These are phyloP conservation scores for Lophium mytilinum DNA, from an alignment of 495 filamentous ascomycete genomes.

Conservation along the genomic window DNA sequence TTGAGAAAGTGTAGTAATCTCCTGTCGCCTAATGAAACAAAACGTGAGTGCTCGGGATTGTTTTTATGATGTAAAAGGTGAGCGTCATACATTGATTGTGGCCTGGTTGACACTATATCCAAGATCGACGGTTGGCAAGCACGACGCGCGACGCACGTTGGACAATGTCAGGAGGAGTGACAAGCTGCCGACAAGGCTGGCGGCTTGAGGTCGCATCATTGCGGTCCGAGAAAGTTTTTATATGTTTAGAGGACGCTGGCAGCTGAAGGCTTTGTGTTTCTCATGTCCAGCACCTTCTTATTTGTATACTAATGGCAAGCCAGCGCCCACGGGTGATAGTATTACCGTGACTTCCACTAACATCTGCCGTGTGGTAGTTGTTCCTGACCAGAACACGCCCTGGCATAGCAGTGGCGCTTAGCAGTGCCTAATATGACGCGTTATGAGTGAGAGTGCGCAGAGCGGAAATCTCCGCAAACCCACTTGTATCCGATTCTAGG, in stretches of 20 bases:
- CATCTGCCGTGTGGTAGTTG: no score
- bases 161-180: not conserved
- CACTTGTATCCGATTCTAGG: conserved; percentile 20
- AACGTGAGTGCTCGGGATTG: not conserved
- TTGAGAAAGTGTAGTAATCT: not conserved
- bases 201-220: not conserved
- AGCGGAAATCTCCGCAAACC: no score
- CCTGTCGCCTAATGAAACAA: not conserved
- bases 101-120: not conserved
- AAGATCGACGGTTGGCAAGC: not conserved
- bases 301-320: no score
- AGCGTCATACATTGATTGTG: not conserved
- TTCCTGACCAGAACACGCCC: no score
- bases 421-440: no score
- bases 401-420: no score
- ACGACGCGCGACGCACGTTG: not conserved
- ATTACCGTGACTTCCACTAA: no score
- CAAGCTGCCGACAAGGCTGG: not conserved
- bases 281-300: no score
- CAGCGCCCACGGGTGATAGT: no score
- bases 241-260: no score
- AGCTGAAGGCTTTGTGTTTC: no score
- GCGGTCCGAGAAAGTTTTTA: not conserved
- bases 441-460: no score
- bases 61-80: not conserved